Base-by-base conservation (phyloP, 208 protist genomes). In the Acanthamoeba culbertsoni region DNA sequence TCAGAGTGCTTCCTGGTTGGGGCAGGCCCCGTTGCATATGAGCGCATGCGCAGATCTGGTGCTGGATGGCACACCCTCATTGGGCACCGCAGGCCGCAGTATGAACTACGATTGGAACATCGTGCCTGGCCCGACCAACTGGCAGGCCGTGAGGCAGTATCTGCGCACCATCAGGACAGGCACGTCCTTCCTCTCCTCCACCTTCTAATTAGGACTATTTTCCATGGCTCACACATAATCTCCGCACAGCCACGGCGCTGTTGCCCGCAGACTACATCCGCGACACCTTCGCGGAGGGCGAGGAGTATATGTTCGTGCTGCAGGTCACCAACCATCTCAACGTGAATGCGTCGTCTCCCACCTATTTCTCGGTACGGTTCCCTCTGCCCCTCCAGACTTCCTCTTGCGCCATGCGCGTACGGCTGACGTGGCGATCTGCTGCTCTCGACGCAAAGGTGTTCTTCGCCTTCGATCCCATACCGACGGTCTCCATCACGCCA, bases 401-500 rank as follows among this genome's bases (percentile, higher is more conserved):
- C n/a, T n/a, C n/a, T n/a, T n/a, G n/a, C n/a, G n/a, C n/a, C n/a
- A n/a, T n/a, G n/a, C n/a, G n/a, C n/a, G n/a, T n/a, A n/a, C n/a
- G n/a, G n/a, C n/a, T n/a, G n/a, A n/a, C n/a, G n/a, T n/a, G n/a
- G n/a, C n/a, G n/a, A n/a, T n/a, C n/a, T n/a, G n/a, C n/a, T n/a
- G n/a, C n/a, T n/a, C n/a, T n/a, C n/a, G n/a, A n/a, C n/a, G n/a
- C n/a, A n/a, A n/a, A 55, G 37, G 31, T 88, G 12, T 59, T 28
- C 14, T 88, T 88, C 77, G 26, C 46, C n/a, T 88, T 88, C 28
- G 77, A 88, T 16, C 77, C 77, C 37, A 28, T 88, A 33, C 77
- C 77, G 12, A 88, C 77, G 12, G 31, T 88, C 16, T 18, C 16
- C 23, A 35, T 88, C 23, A 23, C 26, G 12, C 77, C 77, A 14